Conservation (phyloP, 2,329 filamentous ascomycete species). For the Drechslerella stenobrocha region DNA sequence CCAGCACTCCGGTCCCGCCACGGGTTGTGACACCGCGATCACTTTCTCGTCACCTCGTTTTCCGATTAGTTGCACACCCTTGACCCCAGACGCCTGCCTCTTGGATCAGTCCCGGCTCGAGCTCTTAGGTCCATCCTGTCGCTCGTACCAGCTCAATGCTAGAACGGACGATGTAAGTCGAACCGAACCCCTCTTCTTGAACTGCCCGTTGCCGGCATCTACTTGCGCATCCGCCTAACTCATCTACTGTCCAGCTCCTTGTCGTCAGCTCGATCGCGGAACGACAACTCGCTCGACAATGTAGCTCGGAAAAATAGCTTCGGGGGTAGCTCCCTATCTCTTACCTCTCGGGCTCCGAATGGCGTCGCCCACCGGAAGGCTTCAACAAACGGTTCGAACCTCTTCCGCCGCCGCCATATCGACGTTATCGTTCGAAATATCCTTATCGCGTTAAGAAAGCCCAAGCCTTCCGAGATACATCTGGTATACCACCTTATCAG, state of each 20-base stretch:
- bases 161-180: constrained; percentile 45
- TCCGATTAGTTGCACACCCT: constrained; percentile 46
- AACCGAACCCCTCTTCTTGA: constrained; percentile 14
- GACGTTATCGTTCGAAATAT: constrained; percentile 48
- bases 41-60: constrained; percentile 35
- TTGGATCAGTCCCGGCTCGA: constrained; percentile 34
- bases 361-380: constrained; percentile 36
- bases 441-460: constrained; percentile 45
- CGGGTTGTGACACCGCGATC: constrained; percentile 43
- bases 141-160: constrained; percentile 44
- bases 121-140: constrained; percentile 24
- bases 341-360: constrained; percentile 30
- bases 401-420: constrained; percentile 48
- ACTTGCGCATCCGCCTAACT: constrained; percentile 14
- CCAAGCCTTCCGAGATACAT: constrained; percentile 42
- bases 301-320: constrained; percentile 43
- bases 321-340: constrained; percentile 40
- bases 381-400: constrained; percentile 41
- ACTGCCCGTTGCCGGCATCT: constrained; percentile 20
- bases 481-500: constrained; percentile 48
- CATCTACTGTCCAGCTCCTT: constrained; percentile 22
- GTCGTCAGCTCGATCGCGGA: constrained; percentile 47
- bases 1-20: constrained; percentile 26
- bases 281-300: constrained; percentile 47
- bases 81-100: constrained; percentile 27